Percentiles rank a stretch among this genome's conserved stretches.
These are phyloP conservation scores for Fusarium aywerte DNA, from an alignment of 2,329 filamentous ascomycete species.

Conservation along the genomic window DNA sequence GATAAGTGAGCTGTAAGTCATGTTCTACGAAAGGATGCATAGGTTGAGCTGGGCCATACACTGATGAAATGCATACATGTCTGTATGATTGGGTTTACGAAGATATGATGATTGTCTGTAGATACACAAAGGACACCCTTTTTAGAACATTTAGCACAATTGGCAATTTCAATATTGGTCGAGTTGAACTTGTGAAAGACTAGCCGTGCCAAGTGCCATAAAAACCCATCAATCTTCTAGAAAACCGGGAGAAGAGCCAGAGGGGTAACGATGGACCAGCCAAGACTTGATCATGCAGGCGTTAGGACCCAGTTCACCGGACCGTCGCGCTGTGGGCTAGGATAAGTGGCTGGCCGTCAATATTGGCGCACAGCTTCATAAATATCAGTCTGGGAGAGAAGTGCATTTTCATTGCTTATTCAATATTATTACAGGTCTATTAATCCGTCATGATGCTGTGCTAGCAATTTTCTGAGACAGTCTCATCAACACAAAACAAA, in stretches of 20 bases:
- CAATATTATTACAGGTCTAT: not conserved
- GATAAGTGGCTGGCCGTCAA: not conserved
- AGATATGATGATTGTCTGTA: conserved; percentile 27
- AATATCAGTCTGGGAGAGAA: not conserved
- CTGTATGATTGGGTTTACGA: conserved; percentile 16
- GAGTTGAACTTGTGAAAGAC: no score
- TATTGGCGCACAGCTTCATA: not conserved
- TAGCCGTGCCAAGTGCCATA: not conserved
- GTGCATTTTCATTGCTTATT: not conserved
- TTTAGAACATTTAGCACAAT: conserved; percentile 2
- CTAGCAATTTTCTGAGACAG: no score
- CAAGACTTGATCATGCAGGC: conserved; percentile 35
- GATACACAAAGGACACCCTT: conserved; percentile 38
- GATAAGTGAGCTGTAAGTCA: conserved; percentile 1
- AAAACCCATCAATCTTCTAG: conserved; percentile 28
- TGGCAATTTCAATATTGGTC: no score
- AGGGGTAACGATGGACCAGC: not conserved
- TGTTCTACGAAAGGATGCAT: not conserved
- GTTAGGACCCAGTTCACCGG: conserved; percentile 23
- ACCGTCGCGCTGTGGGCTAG: conserved; percentile 16
- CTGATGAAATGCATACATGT: conserved; percentile 17
- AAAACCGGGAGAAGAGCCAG: conserved; percentile 22
- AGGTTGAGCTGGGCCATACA: not conserved
- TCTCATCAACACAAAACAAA: not conserved
- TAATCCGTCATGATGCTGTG: not conserved